A percentile compares a stretch with the other conserved stretches of the same genome.
These are phyloP conservation scores for Onygenales sp. DNA, from an alignment of 2,329 filamentous ascomycete genomes.

Conservation along the genomic window DNA sequence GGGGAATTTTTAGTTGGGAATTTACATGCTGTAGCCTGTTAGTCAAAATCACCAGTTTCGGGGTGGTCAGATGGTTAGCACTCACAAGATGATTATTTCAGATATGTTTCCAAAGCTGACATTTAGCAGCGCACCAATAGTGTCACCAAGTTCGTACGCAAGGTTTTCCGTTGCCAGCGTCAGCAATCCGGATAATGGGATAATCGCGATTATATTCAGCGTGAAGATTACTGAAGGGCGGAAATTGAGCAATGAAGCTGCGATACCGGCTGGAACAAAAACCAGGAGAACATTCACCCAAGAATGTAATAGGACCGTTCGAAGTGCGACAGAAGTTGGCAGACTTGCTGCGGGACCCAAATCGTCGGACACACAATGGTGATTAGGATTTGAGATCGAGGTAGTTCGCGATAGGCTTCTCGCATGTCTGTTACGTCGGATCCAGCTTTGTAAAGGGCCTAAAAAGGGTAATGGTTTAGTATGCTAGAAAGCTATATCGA, in stretches of 20 bases:
- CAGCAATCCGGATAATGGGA: conserved; percentile 63
- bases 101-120: conserved; percentile 73
- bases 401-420: no score
- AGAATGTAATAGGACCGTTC: conserved; percentile 12
- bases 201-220: conserved; percentile 66
- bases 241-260: conserved; percentile 22
- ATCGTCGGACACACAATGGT: no score
- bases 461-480: no score
- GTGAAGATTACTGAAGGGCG: conserved; percentile 58
- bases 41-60: not conserved
- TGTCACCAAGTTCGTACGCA: conserved; percentile 62
- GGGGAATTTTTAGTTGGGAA: not conserved
- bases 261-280: conserved; percentile 34
- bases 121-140: conserved; percentile 62
- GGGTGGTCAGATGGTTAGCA: not conserved
- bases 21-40: not conserved
- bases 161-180: conserved; percentile 70
- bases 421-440: no score
- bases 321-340: no score
- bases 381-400: no score
- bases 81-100: conserved; percentile 63
- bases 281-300: conserved; percentile 36
- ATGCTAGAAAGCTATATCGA: no score
- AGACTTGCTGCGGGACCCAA: no score
- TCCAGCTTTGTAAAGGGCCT: no score